A percentile compares a stretch with the other conserved stretches of the same genome.
Conservation (phyloP, 192 early-diverging fungal species). For the Entomortierella lignicola region DNA sequence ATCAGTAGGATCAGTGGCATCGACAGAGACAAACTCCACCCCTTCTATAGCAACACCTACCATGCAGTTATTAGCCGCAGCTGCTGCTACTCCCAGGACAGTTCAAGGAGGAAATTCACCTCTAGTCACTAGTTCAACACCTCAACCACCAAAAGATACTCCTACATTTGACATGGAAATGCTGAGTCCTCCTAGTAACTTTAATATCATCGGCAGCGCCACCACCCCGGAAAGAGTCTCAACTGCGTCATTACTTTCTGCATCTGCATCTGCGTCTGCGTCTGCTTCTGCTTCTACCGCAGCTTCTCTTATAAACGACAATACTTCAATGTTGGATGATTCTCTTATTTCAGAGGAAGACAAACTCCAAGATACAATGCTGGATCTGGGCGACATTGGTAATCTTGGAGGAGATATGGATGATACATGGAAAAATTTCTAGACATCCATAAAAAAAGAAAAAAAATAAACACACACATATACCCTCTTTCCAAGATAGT, state of each 20-base stretch:
- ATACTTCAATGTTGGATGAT: constrained; percentile 4
- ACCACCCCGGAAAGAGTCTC: constrained; percentile 4
- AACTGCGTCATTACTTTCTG: constrained; percentile 20
- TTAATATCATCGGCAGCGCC: constrained; percentile 1
- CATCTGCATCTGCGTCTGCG: neutral
- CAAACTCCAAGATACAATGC: constrained; percentile 36
- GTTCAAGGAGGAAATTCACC: neutral
- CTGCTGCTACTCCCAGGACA: neutral
- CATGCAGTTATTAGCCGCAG: neutral
- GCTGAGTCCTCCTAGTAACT: constrained; percentile 24
- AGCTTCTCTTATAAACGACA: neutral
- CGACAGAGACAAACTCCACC: neutral
- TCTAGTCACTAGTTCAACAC: neutral
- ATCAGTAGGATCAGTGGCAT: neutral
- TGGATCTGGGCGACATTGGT: constrained; percentile 41
- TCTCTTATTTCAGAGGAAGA: constrained; percentile 12
- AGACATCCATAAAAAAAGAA: neutral
- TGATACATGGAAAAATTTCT: constrained; percentile 27
- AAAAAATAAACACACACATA: neutral
- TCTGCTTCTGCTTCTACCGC: neutral
- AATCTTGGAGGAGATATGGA: constrained; percentile 38
- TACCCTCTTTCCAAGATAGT: neutral
- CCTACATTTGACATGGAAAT: constrained; percentile 22
- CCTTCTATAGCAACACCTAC: neutral
- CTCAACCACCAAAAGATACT: neutral